Percentiles rank a stretch among this genome's conserved stretches.
Evolutionary conservation across 2,329 filamentous ascomycete species (phyloP).

Genomic region (Sporothrix sp.): DNA sequence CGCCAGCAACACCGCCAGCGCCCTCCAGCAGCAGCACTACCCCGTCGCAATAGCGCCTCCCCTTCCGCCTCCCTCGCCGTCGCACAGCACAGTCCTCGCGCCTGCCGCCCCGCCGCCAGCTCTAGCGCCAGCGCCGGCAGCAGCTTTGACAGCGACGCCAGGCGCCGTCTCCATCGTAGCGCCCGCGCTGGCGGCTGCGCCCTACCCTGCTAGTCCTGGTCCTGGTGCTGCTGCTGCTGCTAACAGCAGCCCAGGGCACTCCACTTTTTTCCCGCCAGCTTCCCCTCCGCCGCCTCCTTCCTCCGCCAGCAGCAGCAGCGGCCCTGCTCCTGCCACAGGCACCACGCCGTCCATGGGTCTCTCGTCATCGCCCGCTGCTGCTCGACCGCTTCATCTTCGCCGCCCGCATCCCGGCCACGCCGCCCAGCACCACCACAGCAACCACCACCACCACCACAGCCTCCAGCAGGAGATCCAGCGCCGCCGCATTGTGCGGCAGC

Average conservation of each 20-base stretch:
- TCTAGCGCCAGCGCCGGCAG: slow-evolving; percentile 3
- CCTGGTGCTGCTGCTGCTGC: no score
- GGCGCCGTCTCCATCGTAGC: neutral
- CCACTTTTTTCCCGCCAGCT: slow-evolving; percentile 5
- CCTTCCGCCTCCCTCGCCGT: neutral
- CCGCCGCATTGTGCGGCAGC: slow-evolving; percentile 1
- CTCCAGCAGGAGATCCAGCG: slow-evolving; percentile 12
- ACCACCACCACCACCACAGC: slow-evolving; percentile 16
- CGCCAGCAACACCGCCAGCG: neutral
- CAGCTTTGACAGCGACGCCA: neutral
- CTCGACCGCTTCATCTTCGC: slow-evolving; percentile 1
- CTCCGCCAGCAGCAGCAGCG: neutral
- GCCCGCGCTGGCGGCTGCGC: neutral
- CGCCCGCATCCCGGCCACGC: no score
- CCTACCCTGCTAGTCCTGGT: neutral
- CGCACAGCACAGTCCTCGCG: no score
- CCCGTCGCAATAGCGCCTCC: neutral
- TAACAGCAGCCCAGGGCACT: neutral
- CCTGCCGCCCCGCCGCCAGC: no score
- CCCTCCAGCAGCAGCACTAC: neutral
- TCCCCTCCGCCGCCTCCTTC: neutral
- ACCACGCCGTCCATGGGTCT: neutral
- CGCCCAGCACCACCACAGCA: slow-evolving; percentile 12
- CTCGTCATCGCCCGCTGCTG: slow-evolving; percentile 1
- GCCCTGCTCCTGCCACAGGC: neutral